phyloP scores from a whole-genome alignment of 73 alveolate genomes.

The Paramecium sonneborni region DNA sequence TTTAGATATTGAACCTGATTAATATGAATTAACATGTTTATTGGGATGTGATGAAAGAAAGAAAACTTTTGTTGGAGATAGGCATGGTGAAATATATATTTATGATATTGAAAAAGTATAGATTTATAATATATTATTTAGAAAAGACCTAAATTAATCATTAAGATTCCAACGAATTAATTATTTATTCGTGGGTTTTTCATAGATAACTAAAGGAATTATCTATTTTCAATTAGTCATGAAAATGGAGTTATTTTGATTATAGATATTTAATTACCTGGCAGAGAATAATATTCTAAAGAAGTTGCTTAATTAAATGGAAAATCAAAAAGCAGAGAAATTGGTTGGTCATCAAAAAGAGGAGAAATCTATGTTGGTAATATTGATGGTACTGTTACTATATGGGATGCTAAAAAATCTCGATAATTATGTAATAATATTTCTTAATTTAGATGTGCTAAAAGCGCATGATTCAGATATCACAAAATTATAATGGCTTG shows the following conservation, averaged over 20 bases:
- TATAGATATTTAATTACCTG: constrained; percentile 59
- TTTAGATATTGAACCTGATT: constrained; percentile 65
- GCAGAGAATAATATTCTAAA: constrained; percentile 66
- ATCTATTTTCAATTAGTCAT: constrained; percentile 56
- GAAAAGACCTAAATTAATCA: constrained; percentile 61
- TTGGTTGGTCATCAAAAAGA: constrained; percentile 60
- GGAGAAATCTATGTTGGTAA: constrained; percentile 64
- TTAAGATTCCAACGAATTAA: constrained; percentile 63
- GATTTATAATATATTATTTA: not conserved
- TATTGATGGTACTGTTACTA: constrained; percentile 67
- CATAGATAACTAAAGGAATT: constrained; percentile 47
- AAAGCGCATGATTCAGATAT: constrained; percentile 63
- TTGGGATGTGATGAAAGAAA: constrained; percentile 48
- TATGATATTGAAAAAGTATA: constrained; percentile 9
- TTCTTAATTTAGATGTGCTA: constrained; percentile 27
- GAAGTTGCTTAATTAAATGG: constrained; percentile 34
- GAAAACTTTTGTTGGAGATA: constrained; percentile 60
- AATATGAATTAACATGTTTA: constrained; percentile 60
- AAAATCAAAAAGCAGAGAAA: constrained; percentile 47
- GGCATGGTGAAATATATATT: constrained; percentile 58
- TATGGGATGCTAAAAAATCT: constrained; percentile 64
- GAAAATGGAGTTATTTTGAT: constrained; percentile 59
- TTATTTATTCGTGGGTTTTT: constrained; percentile 62
- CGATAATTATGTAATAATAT: constrained; percentile 29
- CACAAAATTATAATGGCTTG: constrained; percentile 63